Conservation (phyloP, 2,329 filamentous ascomycete genomes). For the Penicillium palitans region DNA sequence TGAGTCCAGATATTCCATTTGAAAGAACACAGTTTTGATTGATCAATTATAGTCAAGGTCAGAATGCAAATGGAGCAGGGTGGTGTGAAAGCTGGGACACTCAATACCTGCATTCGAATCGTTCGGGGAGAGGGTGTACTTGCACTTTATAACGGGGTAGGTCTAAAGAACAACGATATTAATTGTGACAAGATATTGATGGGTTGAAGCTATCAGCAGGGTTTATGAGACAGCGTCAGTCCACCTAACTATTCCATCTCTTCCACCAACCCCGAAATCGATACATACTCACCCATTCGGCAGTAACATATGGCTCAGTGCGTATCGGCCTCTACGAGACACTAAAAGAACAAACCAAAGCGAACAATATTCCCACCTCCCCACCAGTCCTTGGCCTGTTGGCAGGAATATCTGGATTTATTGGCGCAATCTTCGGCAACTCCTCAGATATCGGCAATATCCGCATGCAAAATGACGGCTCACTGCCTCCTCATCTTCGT, state of each 20-base stretch:
- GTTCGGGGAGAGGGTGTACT: slow-evolving; percentile 19
- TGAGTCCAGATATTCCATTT: slow-evolving; percentile 4
- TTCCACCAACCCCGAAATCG: not conserved
- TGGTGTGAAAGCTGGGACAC: slow-evolving; percentile 15
- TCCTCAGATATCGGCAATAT: slow-evolving; percentile 30
- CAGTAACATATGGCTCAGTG: slow-evolving; percentile 30
- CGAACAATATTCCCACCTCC: slow-evolving; percentile 9
- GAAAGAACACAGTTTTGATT: not conserved
- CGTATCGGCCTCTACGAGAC: slow-evolving; percentile 30
- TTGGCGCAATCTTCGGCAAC: slow-evolving; percentile 26
- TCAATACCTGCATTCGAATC: slow-evolving; percentile 20
- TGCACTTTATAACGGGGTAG: slow-evolving; percentile 25
- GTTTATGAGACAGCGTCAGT: slow-evolving; percentile 24
- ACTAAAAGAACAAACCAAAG: slow-evolving; percentile 17
- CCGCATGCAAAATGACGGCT: slow-evolving; percentile 29
- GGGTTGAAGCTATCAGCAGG: slow-evolving; percentile 24
- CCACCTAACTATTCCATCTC: not conserved
- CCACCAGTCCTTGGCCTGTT: slow-evolving; percentile 17
- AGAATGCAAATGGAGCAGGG: slow-evolving; percentile 25
- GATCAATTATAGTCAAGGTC: slow-evolving; percentile 22
- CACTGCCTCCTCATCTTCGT: slow-evolving; percentile 19
- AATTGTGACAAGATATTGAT: not conserved
- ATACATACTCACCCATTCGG: not conserved
- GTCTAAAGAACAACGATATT: not conserved
- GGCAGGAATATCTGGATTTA: slow-evolving; percentile 22